These are phyloP conservation scores for Dothideomycetes sp. DNA, from an alignment of 2,329 filamentous ascomycete genomes.

Conservation along the genomic window DNA sequence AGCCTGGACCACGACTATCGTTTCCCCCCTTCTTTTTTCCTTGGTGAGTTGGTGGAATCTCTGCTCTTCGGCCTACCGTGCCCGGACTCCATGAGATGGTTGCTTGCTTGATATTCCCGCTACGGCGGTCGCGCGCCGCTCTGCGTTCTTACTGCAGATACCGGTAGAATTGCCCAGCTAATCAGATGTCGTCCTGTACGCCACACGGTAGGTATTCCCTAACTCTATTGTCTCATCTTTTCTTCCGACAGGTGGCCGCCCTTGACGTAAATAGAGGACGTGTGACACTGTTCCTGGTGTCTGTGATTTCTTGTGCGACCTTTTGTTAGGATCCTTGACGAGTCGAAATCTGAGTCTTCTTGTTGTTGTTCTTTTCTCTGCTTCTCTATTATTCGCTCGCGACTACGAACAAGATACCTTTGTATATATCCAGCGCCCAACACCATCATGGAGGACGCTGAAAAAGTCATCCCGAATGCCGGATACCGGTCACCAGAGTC, in stretches of 20 bases:
- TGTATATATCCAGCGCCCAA: neutral
- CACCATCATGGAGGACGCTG: slow-evolving; percentile 18
- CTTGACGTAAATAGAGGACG: slow-evolving; percentile 10
- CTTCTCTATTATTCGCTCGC: neutral
- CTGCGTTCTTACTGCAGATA: no score
- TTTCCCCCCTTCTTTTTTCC: no score
- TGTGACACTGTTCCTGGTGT: slow-evolving; percentile 2
- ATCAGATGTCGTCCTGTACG: slow-evolving; percentile 1
- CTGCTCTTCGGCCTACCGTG: no score
- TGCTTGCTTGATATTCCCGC: no score
- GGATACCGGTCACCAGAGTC: slow-evolving; percentile 18
- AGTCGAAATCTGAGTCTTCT: neutral
- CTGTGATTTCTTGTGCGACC: slow-evolving; percentile 8
- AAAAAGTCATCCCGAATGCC: slow-evolving; percentile 14
- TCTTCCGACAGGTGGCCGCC: neutral
- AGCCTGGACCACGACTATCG: no score
- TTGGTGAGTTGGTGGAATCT: no score
- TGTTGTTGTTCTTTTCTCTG: neutral
- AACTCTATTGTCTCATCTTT: slow-evolving; percentile 4
- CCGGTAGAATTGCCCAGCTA: slow-evolving; percentile 2
- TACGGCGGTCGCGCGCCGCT: no score
- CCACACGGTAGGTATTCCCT: slow-evolving; percentile 2
- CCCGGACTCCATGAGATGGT: no score
- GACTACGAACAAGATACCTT: no score
- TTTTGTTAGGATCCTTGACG: no score